Conservation (phyloP, 257 asterid genomes). For the Ophiorrhiza pumila region DNA sequence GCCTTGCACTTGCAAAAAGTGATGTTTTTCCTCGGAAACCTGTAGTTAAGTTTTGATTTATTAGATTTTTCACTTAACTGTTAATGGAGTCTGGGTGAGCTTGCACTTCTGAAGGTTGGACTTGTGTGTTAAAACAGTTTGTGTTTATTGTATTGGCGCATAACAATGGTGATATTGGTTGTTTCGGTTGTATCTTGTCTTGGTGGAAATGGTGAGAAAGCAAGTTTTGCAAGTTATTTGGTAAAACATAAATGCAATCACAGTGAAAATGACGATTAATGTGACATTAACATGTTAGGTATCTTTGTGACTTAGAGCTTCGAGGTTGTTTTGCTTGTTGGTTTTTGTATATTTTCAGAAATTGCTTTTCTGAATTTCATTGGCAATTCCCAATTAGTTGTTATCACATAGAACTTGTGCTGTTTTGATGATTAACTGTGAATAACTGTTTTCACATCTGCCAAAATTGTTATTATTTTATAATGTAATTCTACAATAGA, state of each 20-base stretch:
- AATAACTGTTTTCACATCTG: neutral
- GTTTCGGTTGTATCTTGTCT: neutral
- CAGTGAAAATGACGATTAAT: neutral
- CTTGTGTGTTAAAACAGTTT: neutral
- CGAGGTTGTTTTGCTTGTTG: neutral
- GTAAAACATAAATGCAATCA: neutral
- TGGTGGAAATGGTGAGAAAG: neutral
- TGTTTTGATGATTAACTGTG: neutral
- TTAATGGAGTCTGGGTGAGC: neutral
- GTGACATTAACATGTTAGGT: neutral
- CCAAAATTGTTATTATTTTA: neutral
- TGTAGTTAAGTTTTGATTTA: neutral
- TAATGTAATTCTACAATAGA: neutral
- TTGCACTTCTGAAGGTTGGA: neutral
- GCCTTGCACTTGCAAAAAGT: neutral
- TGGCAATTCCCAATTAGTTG: neutral
- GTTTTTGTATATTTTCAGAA: neutral
- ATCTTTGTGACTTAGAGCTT: neutral
- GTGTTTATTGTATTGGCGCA: neutral
- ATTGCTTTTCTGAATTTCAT: neutral
- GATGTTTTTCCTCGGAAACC: neutral
- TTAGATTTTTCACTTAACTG: neutral
- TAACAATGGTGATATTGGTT: neutral
- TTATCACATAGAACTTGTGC: neutral
- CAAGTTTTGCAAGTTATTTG: neutral